Conservation (phyloP, 73 alveolate species). For the Tetrahymena malaccensis region DNA sequence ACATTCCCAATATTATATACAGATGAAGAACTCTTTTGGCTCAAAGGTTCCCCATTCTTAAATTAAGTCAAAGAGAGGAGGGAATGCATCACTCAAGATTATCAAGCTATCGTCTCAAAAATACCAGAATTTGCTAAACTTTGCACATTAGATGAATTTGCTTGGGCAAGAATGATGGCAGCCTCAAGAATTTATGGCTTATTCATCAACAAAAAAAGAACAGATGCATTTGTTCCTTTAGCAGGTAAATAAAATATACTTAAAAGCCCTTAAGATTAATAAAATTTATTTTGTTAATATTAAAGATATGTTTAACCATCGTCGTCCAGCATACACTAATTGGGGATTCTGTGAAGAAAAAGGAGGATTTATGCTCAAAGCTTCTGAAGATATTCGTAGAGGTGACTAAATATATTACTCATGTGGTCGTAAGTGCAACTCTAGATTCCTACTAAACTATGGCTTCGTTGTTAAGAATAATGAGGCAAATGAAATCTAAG, state of each 20-base stretch:
- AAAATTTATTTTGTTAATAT: not conserved
- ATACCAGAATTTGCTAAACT: slow-evolving; percentile 75
- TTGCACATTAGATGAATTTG: slow-evolving; percentile 65
- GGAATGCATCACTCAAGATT: slow-evolving; percentile 76
- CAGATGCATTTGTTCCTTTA: slow-evolving; percentile 95
- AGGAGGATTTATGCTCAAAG: slow-evolving; percentile 82
- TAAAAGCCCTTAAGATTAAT: not conserved
- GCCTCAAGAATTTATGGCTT: slow-evolving; percentile 88
- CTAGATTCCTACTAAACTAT: slow-evolving; percentile 88
- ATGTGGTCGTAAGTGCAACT: slow-evolving; percentile 92
- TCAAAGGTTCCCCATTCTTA: slow-evolving; percentile 88
- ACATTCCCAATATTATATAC: slow-evolving; percentile 91
- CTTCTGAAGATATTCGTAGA: slow-evolving; percentile 73
- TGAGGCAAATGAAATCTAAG: slow-evolving; percentile 85
- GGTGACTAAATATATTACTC: slow-evolving; percentile 84
- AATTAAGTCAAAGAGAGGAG: slow-evolving; percentile 66
- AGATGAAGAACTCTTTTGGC: slow-evolving; percentile 73
- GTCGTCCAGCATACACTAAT: slow-evolving; percentile 84
- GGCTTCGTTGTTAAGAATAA: slow-evolving; percentile 87
- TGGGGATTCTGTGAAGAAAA: slow-evolving; percentile 83
- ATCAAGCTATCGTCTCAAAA: slow-evolving; percentile 62
- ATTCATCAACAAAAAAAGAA: slow-evolving; percentile 67
- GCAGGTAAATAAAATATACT: slow-evolving; percentile 35
- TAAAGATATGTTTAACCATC: slow-evolving; percentile 89
- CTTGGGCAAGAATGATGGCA: slow-evolving; percentile 87